phyloP scores from a whole-genome alignment of 441 rosid species.

The Macaranga tanarius region DNA sequence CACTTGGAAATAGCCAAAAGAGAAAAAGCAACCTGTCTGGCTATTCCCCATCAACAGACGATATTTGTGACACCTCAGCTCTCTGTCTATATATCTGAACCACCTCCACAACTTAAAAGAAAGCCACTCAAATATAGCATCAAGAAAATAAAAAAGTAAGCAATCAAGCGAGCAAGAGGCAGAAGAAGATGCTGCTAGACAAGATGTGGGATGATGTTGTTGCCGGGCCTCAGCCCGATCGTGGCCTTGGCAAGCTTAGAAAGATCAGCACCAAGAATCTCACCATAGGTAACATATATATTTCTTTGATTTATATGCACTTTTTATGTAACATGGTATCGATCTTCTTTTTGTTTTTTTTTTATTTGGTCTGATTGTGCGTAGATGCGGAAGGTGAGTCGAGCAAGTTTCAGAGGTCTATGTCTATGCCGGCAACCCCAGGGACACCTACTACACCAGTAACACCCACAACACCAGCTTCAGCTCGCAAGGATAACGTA shows the following conservation, averaged over 20 bases:
- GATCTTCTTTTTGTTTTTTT: no score
- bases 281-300: conserved; percentile 38
- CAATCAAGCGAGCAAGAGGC: background rate
- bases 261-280: conserved; percentile 54
- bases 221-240: conserved; percentile 90
- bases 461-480: conserved; percentile 60
- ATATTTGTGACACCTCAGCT: background rate
- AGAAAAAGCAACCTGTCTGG: background rate
- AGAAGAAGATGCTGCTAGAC: conserved; percentile 59
- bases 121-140: no score
- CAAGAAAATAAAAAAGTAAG: background rate
- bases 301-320: background rate
- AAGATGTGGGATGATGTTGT: conserved; percentile 85
- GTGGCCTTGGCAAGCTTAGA: conserved; percentile 76
- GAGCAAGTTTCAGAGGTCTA: conserved; percentile 43
- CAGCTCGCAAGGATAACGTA: conserved; percentile 76
- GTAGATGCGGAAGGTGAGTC: conserved; percentile 24
- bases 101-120: background rate
- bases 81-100: conserved; percentile 24
- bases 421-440: conserved; percentile 50
- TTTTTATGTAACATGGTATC: background rate
- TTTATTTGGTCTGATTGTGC: background rate
- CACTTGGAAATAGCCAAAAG: conserved; percentile 2
- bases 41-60: background rate
- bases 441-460: conserved; percentile 61